Percentiles rank a stretch among this genome's conserved stretches.
These are phyloP conservation scores for Suillus luteus DNA, from an alignment of 768 basidiomycete species.

Conservation along the genomic window DNA sequence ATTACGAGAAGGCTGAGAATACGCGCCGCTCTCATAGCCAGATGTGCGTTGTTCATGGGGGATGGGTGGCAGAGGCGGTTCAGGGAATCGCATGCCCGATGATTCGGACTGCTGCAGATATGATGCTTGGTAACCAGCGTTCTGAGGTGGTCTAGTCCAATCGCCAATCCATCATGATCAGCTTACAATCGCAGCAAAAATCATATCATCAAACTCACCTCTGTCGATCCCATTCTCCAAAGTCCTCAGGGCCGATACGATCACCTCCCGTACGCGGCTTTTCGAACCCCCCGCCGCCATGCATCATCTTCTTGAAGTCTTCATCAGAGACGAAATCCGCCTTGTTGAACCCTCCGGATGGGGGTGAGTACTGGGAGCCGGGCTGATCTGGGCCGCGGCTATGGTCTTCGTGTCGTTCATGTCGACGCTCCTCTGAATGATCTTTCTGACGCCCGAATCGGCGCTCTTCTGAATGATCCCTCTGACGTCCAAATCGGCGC, in stretches of 20 bases:
- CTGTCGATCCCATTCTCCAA: conserved; percentile 9
- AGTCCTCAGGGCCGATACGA: conserved; percentile 9
- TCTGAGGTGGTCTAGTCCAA: conserved; percentile 14
- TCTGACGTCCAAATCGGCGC: background rate
- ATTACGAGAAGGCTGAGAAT: conserved; percentile 5
- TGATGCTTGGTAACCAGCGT: conserved; percentile 10
- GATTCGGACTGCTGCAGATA: conserved; percentile 1
- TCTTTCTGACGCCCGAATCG: background rate
- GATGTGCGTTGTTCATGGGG: background rate
- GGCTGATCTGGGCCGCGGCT: conserved; percentile 8
- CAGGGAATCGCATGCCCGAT: background rate
- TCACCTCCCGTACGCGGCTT: background rate
- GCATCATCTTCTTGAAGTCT: conserved; percentile 26
- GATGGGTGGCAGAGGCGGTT: background rate
- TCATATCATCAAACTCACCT: background rate
- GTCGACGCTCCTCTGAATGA: background rate
- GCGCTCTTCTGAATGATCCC: conserved; percentile 9
- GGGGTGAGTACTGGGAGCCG: background rate
- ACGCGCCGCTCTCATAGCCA: background rate
- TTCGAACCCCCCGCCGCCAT: conserved; percentile 16
- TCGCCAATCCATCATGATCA: background rate
- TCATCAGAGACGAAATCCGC: conserved; percentile 33
- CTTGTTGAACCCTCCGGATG: conserved; percentile 20
- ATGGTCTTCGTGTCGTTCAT: background rate
- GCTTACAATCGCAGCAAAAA: background rate